These are phyloP conservation scores for Saururus chinensis DNA, from an alignment of 164 flowering plant genomes.

Conservation along the genomic window DNA sequence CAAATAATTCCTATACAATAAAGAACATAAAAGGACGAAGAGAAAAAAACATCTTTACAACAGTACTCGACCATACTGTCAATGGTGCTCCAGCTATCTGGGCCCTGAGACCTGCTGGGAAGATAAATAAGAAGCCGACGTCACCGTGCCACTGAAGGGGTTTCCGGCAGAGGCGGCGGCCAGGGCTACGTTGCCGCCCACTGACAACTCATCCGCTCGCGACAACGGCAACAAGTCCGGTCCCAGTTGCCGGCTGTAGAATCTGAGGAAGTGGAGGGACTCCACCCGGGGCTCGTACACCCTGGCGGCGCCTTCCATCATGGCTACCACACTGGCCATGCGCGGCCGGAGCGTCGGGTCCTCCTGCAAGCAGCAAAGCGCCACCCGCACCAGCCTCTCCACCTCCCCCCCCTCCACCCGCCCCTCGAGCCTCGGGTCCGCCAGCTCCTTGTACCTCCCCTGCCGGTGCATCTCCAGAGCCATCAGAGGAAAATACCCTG, in stretches of 20 bases:
- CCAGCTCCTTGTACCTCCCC: slow-evolving; percentile 61
- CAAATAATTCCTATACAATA: no score
- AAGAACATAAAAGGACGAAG: no score
- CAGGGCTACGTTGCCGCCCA: background rate
- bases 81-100: background rate
- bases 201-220: background rate
- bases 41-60: no score
- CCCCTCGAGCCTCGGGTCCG: slow-evolving; percentile 57
- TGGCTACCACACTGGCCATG: slow-evolving; percentile 67
- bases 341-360: slow-evolving; percentile 68
- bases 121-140: slow-evolving; percentile 3
- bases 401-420: slow-evolving; percentile 42
- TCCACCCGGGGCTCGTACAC: slow-evolving; percentile 12
- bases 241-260: slow-evolving; percentile 10
- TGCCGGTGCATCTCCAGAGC: slow-evolving; percentile 84
- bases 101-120: slow-evolving; percentile 13
- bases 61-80: no score
- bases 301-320: slow-evolving; percentile 39
- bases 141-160: background rate
- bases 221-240: slow-evolving; percentile 1
- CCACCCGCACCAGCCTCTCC: slow-evolving; percentile 61
- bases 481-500: slow-evolving; percentile 52
- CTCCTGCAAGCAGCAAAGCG: slow-evolving; percentile 80
- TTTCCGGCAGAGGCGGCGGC: background rate
- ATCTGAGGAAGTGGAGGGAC: slow-evolving; percentile 11